phyloP scores from a whole-genome alignment of 441 rosid genomes.

The Populus hybrid region DNA sequence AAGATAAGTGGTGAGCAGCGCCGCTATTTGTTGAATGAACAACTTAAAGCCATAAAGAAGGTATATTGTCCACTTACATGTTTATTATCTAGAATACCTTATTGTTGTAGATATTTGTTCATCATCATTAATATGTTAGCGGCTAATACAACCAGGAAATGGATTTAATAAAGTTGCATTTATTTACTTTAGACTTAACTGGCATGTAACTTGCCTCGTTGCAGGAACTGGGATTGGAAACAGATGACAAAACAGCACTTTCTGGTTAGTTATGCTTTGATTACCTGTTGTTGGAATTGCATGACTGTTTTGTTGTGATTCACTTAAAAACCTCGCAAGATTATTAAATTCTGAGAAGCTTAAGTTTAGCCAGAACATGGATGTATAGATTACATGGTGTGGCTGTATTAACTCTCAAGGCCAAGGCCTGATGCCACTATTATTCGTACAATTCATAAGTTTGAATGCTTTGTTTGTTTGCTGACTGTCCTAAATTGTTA shows the following conservation, averaged over 20 bases:
- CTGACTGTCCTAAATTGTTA: neutral
- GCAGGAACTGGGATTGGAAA: constrained; percentile 89
- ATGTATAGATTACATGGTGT: neutral
- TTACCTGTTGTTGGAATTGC: neutral
- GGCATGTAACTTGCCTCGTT: constrained; percentile 19
- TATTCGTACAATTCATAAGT: neutral
- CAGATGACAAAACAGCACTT: constrained; percentile 82
- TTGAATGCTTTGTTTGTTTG: neutral
- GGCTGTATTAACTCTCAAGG: neutral
- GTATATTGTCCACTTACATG: constrained; percentile 32
- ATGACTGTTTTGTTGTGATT: neutral
- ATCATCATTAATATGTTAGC: neutral
- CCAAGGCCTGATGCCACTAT: neutral
- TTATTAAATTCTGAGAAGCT: neutral
- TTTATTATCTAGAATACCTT: constrained; percentile 3
- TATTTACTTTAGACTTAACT: constrained; percentile 13
- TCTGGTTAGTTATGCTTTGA: constrained; percentile 49
- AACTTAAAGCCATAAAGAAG: constrained; percentile 98
- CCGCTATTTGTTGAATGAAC: constrained; percentile 95
- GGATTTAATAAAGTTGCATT: neutral
- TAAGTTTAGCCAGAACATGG: neutral
- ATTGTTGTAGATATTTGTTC: neutral
- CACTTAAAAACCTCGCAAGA: neutral
- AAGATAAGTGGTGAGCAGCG: constrained; percentile 99
- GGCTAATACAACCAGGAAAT: neutral